Evolutionary conservation across 1,284 basidiomycete species (phyloP), one percentile per base, ranked within the genome.

Genomic region (Violaceomyces palustris): DNA sequence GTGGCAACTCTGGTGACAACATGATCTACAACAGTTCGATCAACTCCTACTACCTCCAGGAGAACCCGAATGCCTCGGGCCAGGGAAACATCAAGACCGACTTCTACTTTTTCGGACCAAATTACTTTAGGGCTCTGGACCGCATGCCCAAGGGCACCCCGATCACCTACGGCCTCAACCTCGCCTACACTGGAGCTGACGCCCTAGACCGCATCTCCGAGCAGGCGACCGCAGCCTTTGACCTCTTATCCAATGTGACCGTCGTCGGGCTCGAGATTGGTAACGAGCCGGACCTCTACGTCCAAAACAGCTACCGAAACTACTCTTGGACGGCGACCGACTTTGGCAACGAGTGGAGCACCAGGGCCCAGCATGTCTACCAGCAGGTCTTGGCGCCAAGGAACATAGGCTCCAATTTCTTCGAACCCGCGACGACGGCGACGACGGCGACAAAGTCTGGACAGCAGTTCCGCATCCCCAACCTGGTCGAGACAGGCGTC

Each of bases 241-340:
- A 46, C 17, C 37, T 61, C 22, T 49, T 49, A 18, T 29, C 35
- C 17, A 37, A 33, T 26, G 36, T 32, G 24, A 42, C 38, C 18
- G 45, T 65, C 39, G 53, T 49, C 42, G 44, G 63, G 42, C 48
- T 65, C 39, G 63, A 65, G 37, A 57, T 65, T 11, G 63, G 63
- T 5, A 65, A 65, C 42, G 63, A 65, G 44, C 63, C 63, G 7
- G 63, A 65, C 45, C 52, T 65, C 9, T 65, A 53, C 42, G 44
- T 54, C 30, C 35, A 51, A 17, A 50, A 58, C 19, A 49, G 51
- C 10, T 65, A 57, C 52, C 60, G 63, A 14, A 5, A 21, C 10
- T 21, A n/a, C 1, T 31, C 24, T 15, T 65, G 57, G 57, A 41
- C 18, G 11, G 42, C 42, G 18, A 41, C 26, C 32, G 39, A 63